phyloP scores from a whole-genome alignment of 805 yeast genomes.

The Wilhelminamyces savonicus region DNA sequence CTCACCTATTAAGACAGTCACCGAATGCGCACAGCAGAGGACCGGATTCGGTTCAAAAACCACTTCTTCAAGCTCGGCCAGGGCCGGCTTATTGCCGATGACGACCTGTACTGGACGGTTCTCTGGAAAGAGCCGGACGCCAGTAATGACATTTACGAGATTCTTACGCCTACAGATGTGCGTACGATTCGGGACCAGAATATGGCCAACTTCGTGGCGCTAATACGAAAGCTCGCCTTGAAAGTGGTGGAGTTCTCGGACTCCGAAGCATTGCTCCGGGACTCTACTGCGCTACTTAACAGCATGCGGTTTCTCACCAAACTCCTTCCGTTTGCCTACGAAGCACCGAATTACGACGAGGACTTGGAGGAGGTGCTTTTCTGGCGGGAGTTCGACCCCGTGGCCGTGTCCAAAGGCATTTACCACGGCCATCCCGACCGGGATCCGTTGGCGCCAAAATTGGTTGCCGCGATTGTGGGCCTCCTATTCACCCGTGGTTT shows the following conservation, averaged over 20 bases:
- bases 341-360: conserved; percentile 27
- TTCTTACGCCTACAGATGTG: conserved; percentile 53
- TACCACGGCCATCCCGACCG: neutral
- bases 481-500: conserved; percentile 55
- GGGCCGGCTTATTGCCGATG: conserved; percentile 24
- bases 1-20: too few species aligned
- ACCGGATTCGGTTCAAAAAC: conserved; percentile 52
- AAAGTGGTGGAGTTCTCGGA: too few species aligned
- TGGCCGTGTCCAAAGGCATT: conserved; percentile 1
- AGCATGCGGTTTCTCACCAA: conserved; percentile 61
- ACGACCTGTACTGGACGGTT: conserved; percentile 22
- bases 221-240: conserved; percentile 28
- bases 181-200: conserved; percentile 54
- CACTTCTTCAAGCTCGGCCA: conserved; percentile 56
- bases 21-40: conserved; percentile 78
- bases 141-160: conserved; percentile 51
- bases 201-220: conserved; percentile 47
- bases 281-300: conserved; percentile 39
- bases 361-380: conserved; percentile 23
- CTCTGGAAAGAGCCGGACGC: conserved; percentile 37
- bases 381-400: conserved; percentile 40
- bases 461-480: conserved; percentile 20
- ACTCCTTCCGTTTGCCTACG: conserved; percentile 63
- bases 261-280: too few species aligned
- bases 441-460: neutral